Conservation (phyloP, 192 early-diverging fungal genomes). For the Entomortierella parvispora region DNA sequence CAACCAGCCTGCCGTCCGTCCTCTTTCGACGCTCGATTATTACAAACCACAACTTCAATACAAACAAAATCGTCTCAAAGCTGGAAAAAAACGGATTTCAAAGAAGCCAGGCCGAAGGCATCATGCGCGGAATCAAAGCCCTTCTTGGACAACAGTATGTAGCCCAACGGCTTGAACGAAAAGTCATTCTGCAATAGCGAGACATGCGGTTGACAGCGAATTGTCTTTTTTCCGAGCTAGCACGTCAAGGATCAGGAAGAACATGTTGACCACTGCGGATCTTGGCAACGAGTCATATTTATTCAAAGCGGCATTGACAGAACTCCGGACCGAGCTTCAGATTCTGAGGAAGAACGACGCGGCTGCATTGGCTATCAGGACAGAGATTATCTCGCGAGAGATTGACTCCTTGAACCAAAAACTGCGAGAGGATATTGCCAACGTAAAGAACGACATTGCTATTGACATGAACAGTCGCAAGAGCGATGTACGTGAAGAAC, state of each 20-base stretch:
- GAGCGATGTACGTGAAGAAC: conserved; percentile 80
- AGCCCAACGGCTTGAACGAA: too few species aligned
- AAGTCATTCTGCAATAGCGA: too few species aligned
- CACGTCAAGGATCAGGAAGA: conserved; percentile 58
- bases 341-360: conserved; percentile 82
- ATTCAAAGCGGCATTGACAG: conserved; percentile 84
- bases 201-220: conserved; percentile 1
- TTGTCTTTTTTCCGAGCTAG: conserved; percentile 21
- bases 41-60: conserved; percentile 77
- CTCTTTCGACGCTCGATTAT: conserved; percentile 21
- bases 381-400: conserved; percentile 78
- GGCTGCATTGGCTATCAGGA: conserved; percentile 76
- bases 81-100: conserved; percentile 75
- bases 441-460: conserved; percentile 84
- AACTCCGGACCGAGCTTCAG: conserved; percentile 81
- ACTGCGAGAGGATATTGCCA: conserved; percentile 79
- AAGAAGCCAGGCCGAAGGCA: conserved; percentile 73
- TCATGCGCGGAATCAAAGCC: conserved; percentile 81
- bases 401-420: conserved; percentile 80
- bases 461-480: conserved; percentile 93
- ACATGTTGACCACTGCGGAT: conserved; percentile 77
- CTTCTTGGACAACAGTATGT: conserved; percentile 69
- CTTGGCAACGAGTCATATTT: conserved; percentile 88
- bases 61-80: conserved; percentile 74
- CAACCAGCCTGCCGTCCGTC: conserved; percentile 8